Percentiles rank a stretch among this genome's conserved stretches.
These are phyloP conservation scores for Ephemerocybe angulata DNA, from an alignment of 768 basidiomycete genomes.

Conservation along the genomic window DNA sequence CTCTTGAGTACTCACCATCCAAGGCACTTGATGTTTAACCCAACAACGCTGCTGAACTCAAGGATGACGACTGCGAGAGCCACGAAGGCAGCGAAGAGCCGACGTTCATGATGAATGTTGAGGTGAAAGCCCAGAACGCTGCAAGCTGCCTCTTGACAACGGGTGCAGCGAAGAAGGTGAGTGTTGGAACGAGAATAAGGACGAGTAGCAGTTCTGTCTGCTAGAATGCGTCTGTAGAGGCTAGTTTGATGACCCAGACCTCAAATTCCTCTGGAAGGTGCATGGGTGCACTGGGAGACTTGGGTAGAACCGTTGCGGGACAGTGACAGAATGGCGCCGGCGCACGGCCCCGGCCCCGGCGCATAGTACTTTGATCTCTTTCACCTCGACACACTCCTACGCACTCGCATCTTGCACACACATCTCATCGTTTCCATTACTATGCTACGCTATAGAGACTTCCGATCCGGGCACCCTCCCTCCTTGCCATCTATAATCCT, in stretches of 20 bases:
- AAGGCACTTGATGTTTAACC: conserved; percentile 5
- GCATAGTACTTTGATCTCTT: no score
- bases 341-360: no score
- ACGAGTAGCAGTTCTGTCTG: conserved; percentile 58
- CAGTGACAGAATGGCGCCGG: no score
- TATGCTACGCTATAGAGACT: no score
- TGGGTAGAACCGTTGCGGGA: background rate
- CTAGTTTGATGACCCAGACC: conserved; percentile 36
- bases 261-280: conserved; percentile 38
- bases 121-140: conserved; percentile 24
- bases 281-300: conserved; percentile 34
- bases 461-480: no score
- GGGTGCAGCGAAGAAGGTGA: conserved; percentile 42
- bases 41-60: conserved; percentile 17
- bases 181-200: conserved; percentile 51
- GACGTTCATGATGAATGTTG: conserved; percentile 45
- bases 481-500: no score
- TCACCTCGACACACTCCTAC: no score
- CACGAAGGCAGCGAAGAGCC: conserved; percentile 63
- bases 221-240: conserved; percentile 40
- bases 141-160: conserved; percentile 21
- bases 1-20: no score
- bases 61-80: conserved; percentile 58
- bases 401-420: no score
- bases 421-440: no score